These are phyloP conservation scores for Trypanosoma mega DNA, from an alignment of 208 protist genomes.

Conservation along the genomic window DNA sequence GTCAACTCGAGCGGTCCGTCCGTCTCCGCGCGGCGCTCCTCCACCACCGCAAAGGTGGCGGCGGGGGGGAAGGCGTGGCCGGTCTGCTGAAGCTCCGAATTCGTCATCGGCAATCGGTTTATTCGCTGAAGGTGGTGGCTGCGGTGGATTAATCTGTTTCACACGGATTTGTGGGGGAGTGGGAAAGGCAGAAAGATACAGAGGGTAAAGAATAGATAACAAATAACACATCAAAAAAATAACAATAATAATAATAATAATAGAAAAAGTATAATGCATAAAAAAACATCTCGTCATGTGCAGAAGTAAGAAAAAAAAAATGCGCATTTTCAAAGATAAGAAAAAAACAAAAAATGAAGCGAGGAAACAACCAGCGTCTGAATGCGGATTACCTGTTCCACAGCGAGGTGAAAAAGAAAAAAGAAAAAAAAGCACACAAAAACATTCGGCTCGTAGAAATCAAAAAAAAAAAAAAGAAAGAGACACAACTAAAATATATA, in stretches of 20 bases:
- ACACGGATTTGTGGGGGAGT: too few relatives aligned
- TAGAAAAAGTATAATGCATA: too few relatives aligned
- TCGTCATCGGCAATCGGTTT: conserved; percentile 7
- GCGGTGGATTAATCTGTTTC: too few relatives aligned
- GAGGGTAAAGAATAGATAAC: too few relatives aligned
- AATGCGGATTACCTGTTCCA: too few relatives aligned
- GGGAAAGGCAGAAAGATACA: too few relatives aligned
- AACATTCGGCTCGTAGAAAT: not conserved
- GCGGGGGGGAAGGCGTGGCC: conserved; percentile 30
- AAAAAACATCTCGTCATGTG: too few relatives aligned
- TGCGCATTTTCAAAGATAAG: not conserved
- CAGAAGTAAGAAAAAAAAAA: not conserved
- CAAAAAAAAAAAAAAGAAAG: not conserved
- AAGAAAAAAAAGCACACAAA: not conserved
- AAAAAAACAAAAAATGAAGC: not conserved
- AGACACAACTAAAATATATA: not conserved
- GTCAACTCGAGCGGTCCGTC: conserved; percentile 43
- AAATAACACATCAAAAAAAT: not conserved
- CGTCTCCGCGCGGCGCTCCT: conserved; percentile 23
- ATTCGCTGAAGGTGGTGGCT: too few relatives aligned
- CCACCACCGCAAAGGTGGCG: conserved; percentile 40
- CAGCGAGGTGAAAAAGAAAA: conserved; percentile 1
- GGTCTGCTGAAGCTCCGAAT: conserved; percentile 22
- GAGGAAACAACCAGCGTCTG: too few relatives aligned
- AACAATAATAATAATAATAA: not conserved